Evolutionary conservation across 2,329 filamentous ascomycete species (phyloP).

Genomic region (Fusarium chlamydosporum): DNA sequence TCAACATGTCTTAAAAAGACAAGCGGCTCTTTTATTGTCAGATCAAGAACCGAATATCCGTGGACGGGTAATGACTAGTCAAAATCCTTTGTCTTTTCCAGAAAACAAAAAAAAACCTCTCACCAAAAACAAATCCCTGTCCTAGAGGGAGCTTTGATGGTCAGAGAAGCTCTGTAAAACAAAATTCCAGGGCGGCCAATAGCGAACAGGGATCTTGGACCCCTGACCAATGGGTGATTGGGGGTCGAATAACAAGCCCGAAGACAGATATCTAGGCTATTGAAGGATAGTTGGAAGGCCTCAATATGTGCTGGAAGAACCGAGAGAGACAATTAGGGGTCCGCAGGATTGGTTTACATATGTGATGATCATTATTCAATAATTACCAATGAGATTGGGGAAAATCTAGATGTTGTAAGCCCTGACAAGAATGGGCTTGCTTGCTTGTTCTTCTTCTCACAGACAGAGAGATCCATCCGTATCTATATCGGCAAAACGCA

Average conservation of each 20-base stretch:
- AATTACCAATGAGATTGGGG: too few relatives aligned
- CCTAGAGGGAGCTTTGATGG: constrained; percentile 2
- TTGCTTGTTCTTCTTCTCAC: too few relatives aligned
- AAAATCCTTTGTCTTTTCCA: constrained; percentile 2
- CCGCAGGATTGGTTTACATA: background rate
- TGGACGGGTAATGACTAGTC: background rate
- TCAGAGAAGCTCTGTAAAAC: constrained; percentile 17
- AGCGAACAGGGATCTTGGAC: constrained; percentile 4
- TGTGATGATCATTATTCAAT: too few relatives aligned
- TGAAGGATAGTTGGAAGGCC: constrained; percentile 28
- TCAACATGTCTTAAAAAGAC: background rate
- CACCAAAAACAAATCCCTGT: background rate
- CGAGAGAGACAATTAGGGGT: constrained; percentile 3
- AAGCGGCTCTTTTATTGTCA: constrained; percentile 4
- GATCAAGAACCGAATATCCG: constrained; percentile 15
- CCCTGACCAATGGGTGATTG: constrained; percentile 42
- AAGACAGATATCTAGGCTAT: constrained; percentile 13
- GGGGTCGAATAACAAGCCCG: background rate
- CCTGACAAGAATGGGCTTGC: background rate
- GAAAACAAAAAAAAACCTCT: constrained; percentile 14
- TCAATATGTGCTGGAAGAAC: constrained; percentile 9
- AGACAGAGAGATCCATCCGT: background rate
- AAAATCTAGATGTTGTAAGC: background rate
- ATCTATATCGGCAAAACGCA: constrained; percentile 16
- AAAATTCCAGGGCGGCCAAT: constrained; percentile 48